Percentiles rank a stretch among this genome's conserved stretches.
These are phyloP conservation scores for Glycyrrhiza uralensis DNA, from an alignment of 306 rosid genomes.

Conservation along the genomic window DNA sequence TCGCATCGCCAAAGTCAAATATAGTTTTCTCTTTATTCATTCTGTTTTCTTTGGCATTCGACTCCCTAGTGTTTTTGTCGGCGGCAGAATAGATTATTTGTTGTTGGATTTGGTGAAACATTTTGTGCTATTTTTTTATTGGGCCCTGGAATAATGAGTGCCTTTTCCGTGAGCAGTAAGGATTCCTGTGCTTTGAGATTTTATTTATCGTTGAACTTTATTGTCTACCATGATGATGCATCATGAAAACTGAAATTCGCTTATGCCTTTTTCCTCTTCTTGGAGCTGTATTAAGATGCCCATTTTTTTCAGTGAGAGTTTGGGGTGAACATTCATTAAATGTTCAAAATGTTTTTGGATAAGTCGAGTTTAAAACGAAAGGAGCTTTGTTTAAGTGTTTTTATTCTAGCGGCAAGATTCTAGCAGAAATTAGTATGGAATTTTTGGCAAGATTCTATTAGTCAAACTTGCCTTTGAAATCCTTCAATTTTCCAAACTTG, in stretches of 20 bases:
- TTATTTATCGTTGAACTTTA: background rate
- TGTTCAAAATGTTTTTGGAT: too few relatives aligned
- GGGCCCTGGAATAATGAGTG: background rate
- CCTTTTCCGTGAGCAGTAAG: background rate
- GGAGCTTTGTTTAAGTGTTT: too few relatives aligned
- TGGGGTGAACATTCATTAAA: too few relatives aligned
- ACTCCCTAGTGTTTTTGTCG: background rate
- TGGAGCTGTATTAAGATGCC: background rate
- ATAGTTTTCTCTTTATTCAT: background rate
- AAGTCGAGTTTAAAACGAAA: too few relatives aligned
- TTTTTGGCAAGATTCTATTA: too few relatives aligned
- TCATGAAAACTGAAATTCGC: background rate
- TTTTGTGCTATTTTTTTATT: background rate
- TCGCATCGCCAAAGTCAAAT: background rate
- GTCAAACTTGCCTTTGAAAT: background rate
- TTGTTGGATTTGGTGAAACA: constrained; percentile 4
- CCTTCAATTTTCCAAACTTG: background rate
- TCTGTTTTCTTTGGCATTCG: background rate
- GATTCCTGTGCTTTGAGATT: background rate
- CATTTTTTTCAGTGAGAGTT: too few relatives aligned
- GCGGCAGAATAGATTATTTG: background rate
- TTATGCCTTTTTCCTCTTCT: background rate
- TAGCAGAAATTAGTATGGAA: too few relatives aligned
- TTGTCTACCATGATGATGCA: background rate
- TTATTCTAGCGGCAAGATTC: too few relatives aligned